Base-by-base conservation (phyloP, 2,329 filamentous ascomycete genomes). In the Aspergillus niger region DNA sequence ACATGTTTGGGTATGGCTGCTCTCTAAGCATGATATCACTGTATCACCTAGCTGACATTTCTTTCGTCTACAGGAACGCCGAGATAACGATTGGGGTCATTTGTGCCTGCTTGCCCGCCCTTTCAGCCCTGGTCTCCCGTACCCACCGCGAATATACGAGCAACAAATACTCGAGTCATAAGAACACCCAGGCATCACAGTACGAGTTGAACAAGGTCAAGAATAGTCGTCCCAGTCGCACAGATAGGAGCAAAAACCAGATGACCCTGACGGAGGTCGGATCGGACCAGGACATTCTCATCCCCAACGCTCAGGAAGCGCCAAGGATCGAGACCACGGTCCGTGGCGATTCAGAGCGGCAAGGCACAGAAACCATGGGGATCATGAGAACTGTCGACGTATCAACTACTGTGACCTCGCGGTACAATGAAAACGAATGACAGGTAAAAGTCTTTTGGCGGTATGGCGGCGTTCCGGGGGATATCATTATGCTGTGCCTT, bases 21-120 rank as follows among this genome's bases (percentile, higher is more conserved):
- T 77, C 76, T 17, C 5, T 5, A n/a, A 10, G 15, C 32, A 6
- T 3, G 28, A 39, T 2, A 6, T 24, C 3, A 50, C 10, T 30
- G n/a, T 8, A 15, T 38, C 5, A 11, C 28, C n/a, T 15, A 17
- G 8, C 50, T 53, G 13, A 53, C 50, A 8, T 4, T 32, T 38
- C 1, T 63, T 64, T n/a, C 72, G 74, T 61, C 63, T 72, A 63
- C 50, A 73, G 73, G 15, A 76, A 77, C 7, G 75, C 76, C 57
- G 77, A 79, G 63, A 67, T 76, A 55, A 74, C 76, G 49, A 72
- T 78, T 43, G 76, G 74, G 10, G 75, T 79, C 30, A 73, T 79
- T 41, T 77, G 76, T 61, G 75, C 76, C 38, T 79, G 75, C 41
- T 72, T 79, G 6, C 76, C 76, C 5, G 71, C 75, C 8, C 69